Evolutionary conservation across 306 rosid genomes (phyloP).

Genomic region (Castanea mollissima): DNA sequence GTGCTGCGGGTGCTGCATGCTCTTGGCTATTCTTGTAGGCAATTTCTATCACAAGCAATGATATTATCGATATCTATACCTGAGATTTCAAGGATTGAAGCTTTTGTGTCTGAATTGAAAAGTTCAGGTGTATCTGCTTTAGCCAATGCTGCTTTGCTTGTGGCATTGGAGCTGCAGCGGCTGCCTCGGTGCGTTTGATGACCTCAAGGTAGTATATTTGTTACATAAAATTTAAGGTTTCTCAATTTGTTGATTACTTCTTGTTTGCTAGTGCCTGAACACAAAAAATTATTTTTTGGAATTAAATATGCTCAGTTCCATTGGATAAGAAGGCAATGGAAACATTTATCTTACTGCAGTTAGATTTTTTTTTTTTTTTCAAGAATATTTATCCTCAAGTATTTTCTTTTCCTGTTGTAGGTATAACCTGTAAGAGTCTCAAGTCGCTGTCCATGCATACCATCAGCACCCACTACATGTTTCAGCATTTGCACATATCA

Average conservation of each 20-base stretch:
- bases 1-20: conserved; percentile 76
- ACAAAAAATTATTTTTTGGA: not conserved
- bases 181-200: conserved; percentile 79
- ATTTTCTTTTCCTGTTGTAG: not conserved
- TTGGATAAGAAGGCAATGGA: not conserved
- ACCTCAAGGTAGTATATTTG: conserved; percentile 24
- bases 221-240: conserved; percentile 6
- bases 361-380: not conserved
- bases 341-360: not conserved
- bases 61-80: conserved; percentile 75
- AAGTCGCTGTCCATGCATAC: not conserved
- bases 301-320: not conserved
- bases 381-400: not conserved
- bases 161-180: conserved; percentile 86
- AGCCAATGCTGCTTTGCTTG: conserved; percentile 65
- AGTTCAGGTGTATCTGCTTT: conserved; percentile 60
- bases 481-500: not conserved
- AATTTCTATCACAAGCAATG: conserved; percentile 77
- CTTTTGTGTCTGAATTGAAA: conserved; percentile 67
- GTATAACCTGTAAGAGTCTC: not conserved
- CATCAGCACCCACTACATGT: not conserved
- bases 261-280: conserved; percentile 24
- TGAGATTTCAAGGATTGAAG: conserved; percentile 75
- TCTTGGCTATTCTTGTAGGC: conserved; percentile 86
- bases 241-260: conserved; percentile 6